Conservation (phyloP, 2,329 filamentous ascomycete species). For the Xylariaceae sp. region DNA sequence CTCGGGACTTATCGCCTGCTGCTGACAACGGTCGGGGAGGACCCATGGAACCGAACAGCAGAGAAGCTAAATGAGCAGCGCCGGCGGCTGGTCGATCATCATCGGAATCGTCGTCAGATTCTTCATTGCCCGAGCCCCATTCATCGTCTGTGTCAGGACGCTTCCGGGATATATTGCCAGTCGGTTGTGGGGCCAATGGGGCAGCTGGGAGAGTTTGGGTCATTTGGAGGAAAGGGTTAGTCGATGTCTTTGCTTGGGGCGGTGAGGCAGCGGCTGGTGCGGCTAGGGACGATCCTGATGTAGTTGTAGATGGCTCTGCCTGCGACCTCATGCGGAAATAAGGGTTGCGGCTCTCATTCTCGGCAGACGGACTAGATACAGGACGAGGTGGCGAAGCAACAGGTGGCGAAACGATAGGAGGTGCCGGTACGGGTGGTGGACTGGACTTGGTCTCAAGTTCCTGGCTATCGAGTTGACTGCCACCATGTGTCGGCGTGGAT, state of each 20-base stretch:
- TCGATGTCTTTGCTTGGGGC: constrained; percentile 58
- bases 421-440: constrained; percentile 44
- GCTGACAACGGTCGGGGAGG: constrained; percentile 84
- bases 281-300: constrained; percentile 37
- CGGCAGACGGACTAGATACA: constrained; percentile 50
- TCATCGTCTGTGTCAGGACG: constrained; percentile 57
- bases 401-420: constrained; percentile 45
- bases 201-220: constrained; percentile 49
- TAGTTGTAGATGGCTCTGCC: constrained; percentile 47
- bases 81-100: constrained; percentile 74
- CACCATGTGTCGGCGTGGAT: constrained; percentile 51
- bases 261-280: constrained; percentile 38
- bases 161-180: constrained; percentile 48
- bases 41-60: constrained; percentile 94
- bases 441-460: constrained; percentile 49
- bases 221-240: constrained; percentile 92
- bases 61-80: constrained; percentile 87
- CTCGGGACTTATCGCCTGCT: constrained; percentile 60
- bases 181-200: constrained; percentile 40
- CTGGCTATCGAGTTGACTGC: constrained; percentile 48
- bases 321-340: constrained; percentile 88
- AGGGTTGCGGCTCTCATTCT: constrained; percentile 84
- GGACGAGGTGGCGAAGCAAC: constrained; percentile 44
- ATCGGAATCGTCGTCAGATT: constrained; percentile 64
- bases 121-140: constrained; percentile 73